Conservation (phyloP, 2,329 filamentous ascomycete genomes). For the Coniosporium tulheliwenetii region DNA sequence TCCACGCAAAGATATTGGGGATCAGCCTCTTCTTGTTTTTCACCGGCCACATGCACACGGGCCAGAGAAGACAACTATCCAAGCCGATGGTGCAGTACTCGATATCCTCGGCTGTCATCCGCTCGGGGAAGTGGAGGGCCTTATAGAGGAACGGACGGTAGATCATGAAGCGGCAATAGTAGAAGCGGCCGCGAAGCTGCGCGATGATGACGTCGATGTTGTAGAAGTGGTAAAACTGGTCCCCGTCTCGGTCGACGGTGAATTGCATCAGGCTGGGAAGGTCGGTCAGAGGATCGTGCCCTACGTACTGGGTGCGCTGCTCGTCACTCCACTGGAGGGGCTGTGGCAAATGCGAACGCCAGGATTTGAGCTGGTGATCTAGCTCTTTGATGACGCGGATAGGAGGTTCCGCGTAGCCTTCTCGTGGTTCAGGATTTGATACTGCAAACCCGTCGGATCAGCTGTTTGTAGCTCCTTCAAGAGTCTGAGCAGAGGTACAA, state of each 20-base stretch:
- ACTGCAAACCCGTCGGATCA: too few species aligned
- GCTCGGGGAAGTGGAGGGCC: slow-evolving; percentile 40
- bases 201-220: slow-evolving; percentile 41
- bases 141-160: slow-evolving; percentile 45
- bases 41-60: slow-evolving; percentile 40
- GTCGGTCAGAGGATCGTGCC: slow-evolving; percentile 15
- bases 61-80: slow-evolving; percentile 44
- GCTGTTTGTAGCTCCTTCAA: too few species aligned
- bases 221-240: slow-evolving; percentile 21
- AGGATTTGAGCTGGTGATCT: slow-evolving; percentile 38
- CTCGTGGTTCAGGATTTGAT: slow-evolving; percentile 12
- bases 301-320: slow-evolving; percentile 28
- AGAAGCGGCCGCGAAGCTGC: slow-evolving; percentile 41
- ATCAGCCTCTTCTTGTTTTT: slow-evolving; percentile 42
- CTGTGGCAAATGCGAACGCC: slow-evolving; percentile 39
- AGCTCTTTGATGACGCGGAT: slow-evolving; percentile 34
- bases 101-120: slow-evolving; percentile 37
- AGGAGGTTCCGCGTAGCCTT: slow-evolving; percentile 21
- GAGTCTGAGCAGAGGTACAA: too few species aligned
- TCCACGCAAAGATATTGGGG: slow-evolving; percentile 45
- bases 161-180: slow-evolving; percentile 42
- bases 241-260: slow-evolving; percentile 25
- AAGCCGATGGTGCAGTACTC: slow-evolving; percentile 40
- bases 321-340: slow-evolving; percentile 42
- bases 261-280: slow-evolving; percentile 26